Percentiles rank a stretch among this genome's conserved stretches.
These are phyloP conservation scores for Suillus spraguei DNA, from an alignment of 768 basidiomycete species.

Conservation along the genomic window DNA sequence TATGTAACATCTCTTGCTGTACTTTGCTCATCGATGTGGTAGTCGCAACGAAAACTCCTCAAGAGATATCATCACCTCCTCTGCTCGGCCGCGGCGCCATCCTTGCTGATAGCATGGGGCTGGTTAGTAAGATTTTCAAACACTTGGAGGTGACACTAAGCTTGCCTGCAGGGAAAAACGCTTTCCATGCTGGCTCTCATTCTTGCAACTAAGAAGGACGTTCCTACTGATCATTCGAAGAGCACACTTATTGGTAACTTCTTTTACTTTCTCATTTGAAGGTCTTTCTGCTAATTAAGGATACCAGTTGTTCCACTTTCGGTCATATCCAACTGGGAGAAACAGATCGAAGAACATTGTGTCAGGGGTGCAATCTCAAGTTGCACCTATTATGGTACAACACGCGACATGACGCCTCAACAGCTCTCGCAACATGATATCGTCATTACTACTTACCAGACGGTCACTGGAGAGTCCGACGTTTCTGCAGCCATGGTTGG, in stretches of 20 bases:
- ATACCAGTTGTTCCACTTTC: constrained; percentile 76
- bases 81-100: constrained; percentile 81
- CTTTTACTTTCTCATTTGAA: neutral
- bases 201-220: constrained; percentile 72
- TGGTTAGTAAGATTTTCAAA: constrained; percentile 35
- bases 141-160: constrained; percentile 8
- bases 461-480: constrained; percentile 58
- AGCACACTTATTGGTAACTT: constrained; percentile 78
- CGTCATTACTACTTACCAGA: constrained; percentile 85
- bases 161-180: constrained; percentile 75
- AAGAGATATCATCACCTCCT: constrained; percentile 53
- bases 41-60: constrained; percentile 86
- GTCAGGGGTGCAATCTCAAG: constrained; percentile 49
- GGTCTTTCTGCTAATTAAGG: constrained; percentile 11
- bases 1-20: constrained; percentile 7
- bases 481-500: constrained; percentile 14
- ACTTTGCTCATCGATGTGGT: constrained; percentile 11
- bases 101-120: constrained; percentile 89
- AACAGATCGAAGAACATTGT: constrained; percentile 79
- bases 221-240: constrained; percentile 55
- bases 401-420: constrained; percentile 57
- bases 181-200: constrained; percentile 85
- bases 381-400: constrained; percentile 73
- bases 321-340: constrained; percentile 87
- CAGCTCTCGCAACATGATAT: constrained; percentile 72